Evolutionary conservation across 345 rosid genomes (phyloP).

Genomic region (Salix arbutifolia): DNA sequence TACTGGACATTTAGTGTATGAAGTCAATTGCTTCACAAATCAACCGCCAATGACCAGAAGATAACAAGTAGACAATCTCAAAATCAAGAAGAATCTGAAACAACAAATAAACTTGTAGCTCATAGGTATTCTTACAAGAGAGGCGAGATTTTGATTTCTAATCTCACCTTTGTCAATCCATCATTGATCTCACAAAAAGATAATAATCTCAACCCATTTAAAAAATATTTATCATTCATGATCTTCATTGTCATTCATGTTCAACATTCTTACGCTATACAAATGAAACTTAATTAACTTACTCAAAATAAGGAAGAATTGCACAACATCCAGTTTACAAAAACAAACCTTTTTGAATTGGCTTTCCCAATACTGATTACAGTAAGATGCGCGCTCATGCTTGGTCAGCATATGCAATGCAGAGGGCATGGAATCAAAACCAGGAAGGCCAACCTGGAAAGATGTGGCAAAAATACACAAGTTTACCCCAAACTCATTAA

Average conservation of each 20-base stretch:
- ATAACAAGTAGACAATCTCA: constrained; percentile 2
- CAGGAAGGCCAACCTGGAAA: constrained; percentile 98
- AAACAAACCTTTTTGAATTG: constrained; percentile 82
- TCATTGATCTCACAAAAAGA: too few species aligned
- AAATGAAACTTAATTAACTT: too few species aligned
- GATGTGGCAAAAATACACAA: constrained; percentile 10
- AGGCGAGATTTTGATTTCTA: too few species aligned
- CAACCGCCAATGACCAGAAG: background rate
- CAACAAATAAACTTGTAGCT: background rate
- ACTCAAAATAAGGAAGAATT: background rate
- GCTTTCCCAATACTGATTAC: constrained; percentile 95
- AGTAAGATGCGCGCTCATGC: constrained; percentile 96
- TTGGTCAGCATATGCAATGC: constrained; percentile 86
- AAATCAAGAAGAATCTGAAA: background rate
- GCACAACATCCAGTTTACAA: constrained; percentile 5
- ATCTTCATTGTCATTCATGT: background rate
- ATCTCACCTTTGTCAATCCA: too few species aligned
- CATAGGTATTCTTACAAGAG: background rate
- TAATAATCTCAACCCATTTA: background rate
- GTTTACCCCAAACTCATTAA: constrained; percentile 1
- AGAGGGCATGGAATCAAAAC: constrained; percentile 98
- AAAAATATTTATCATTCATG: background rate
- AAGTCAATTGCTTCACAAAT: background rate
- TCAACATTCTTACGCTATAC: background rate
- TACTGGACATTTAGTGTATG: too few species aligned